Percentiles rank a stretch among this genome's conserved stretches.
Conservation (phyloP, 1,139 yeast genomes). For the Lodderomyces orthopsilosis region DNA sequence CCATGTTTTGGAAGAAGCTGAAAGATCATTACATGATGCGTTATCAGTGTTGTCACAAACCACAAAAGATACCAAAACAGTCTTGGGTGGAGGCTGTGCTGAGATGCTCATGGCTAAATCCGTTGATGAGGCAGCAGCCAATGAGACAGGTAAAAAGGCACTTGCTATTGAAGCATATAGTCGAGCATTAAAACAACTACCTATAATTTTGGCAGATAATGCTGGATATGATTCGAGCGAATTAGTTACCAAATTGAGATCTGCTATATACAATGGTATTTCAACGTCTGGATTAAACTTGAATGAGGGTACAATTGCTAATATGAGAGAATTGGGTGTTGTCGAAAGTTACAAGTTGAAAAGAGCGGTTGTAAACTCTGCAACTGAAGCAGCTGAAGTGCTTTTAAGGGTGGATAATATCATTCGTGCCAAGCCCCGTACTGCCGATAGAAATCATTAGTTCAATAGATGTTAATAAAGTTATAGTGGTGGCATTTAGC, state of each 20-base stretch:
- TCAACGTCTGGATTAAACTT: constrained; percentile 88
- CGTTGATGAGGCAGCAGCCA: constrained; percentile 92
- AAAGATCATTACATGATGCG: constrained; percentile 96
- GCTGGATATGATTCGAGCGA: constrained; percentile 97
- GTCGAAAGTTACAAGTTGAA: constrained; percentile 91
- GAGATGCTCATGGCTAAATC: constrained; percentile 99
- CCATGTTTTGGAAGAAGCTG: constrained; percentile 94
- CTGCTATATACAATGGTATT: constrained; percentile 91
- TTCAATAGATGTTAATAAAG: no score
- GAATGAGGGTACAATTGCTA: constrained; percentile 79
- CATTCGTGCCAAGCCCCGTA: constrained; percentile 94
- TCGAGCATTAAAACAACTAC: constrained; percentile 88
- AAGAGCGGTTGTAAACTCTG: constrained; percentile 92
- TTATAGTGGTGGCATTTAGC: no score
- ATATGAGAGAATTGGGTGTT: constrained; percentile 91
- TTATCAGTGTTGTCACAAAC: constrained; percentile 94
- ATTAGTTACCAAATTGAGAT: constrained; percentile 82
- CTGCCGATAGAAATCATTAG: constrained; percentile 75
- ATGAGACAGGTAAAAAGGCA: constrained; percentile 89
- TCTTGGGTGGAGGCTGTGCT: constrained; percentile 96
- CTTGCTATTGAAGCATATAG: constrained; percentile 95
- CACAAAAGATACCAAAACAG: constrained; percentile 90
- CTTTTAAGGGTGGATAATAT: constrained; percentile 92
- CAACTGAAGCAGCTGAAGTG: constrained; percentile 96
- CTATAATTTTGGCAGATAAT: constrained; percentile 92